Percentiles rank a stretch among this genome's conserved stretches.
Evolutionary conservation across 2,329 filamentous ascomycete species (phyloP).

Genomic region (Tetracladium maxilliforme): DNA sequence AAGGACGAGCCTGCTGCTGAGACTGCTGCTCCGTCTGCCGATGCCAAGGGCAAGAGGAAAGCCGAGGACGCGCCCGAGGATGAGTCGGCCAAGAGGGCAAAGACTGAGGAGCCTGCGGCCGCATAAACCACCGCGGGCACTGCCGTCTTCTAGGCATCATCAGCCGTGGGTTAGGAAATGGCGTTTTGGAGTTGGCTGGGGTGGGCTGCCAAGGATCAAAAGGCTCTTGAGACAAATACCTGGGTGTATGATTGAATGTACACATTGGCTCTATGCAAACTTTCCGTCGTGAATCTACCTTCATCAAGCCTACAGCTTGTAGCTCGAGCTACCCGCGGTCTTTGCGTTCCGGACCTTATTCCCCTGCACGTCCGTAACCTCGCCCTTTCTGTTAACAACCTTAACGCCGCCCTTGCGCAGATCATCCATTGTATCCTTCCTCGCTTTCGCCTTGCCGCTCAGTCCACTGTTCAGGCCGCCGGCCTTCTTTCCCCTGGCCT

Average conservation of each 20-base stretch:
- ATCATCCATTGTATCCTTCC: constrained; percentile 29
- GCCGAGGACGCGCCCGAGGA: constrained; percentile 22
- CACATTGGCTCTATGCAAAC: too few species aligned
- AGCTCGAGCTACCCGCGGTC: constrained; percentile 34
- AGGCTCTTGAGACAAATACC: too few species aligned
- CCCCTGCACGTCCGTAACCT: constrained; percentile 71
- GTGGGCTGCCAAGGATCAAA: too few species aligned
- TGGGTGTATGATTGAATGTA: too few species aligned
- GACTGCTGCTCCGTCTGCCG: constrained; percentile 10
- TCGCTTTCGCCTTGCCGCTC: constrained; percentile 43
- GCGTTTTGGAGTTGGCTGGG: too few species aligned
- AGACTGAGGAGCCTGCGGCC: constrained; percentile 7
- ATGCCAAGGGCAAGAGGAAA: constrained; percentile 35
- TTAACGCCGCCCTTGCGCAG: constrained; percentile 79
- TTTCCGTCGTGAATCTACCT: too few species aligned
- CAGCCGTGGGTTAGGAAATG: too few species aligned
- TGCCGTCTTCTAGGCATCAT: too few species aligned
- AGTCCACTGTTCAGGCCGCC: constrained; percentile 31
- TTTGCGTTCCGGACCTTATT: constrained; percentile 48
- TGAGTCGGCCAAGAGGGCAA: constrained; percentile 15
- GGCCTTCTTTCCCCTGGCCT: constrained; percentile 68
- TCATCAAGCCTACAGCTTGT: constrained; percentile 37
- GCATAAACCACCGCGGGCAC: too few species aligned
- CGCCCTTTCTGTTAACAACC: constrained; percentile 82
- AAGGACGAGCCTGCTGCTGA: constrained; percentile 13